Evolutionary conservation across 345 rosid species (phyloP).

Genomic region (Triadica sebifera): DNA sequence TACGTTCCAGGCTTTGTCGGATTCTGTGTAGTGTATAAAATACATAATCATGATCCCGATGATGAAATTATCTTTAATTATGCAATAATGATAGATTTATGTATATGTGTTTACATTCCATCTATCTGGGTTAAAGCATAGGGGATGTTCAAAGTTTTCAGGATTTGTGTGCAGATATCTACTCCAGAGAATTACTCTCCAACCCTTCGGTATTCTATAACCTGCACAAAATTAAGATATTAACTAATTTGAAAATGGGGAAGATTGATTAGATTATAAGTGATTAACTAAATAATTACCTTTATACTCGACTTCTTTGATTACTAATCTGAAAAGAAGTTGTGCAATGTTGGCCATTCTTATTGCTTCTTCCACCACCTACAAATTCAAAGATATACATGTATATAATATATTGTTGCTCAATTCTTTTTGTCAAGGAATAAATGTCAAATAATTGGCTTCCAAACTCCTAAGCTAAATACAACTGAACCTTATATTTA

Average conservation of each 20-base stretch:
- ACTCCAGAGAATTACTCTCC: conserved; percentile 40
- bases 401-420: no score
- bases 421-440: no score
- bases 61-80: no score
- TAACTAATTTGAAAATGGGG: no score
- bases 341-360: conserved; percentile 39
- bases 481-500: no score
- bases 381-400: neutral
- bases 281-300: conserved; percentile 11
- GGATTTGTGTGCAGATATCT: conserved; percentile 37
- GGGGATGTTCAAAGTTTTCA: conserved; percentile 35
- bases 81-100: no score
- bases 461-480: no score
- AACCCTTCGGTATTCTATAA: conserved; percentile 40
- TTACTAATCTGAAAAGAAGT: conserved; percentile 18
- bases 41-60: no score
- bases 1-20: conserved; percentile 28
- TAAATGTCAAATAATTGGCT: no score
- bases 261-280: no score
- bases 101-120: conserved; percentile 35
- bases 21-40: conserved; percentile 15
- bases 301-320: conserved; percentile 32
- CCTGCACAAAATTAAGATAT: conserved; percentile 19
- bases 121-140: conserved; percentile 46
- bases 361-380: conserved; percentile 46